Base-by-base conservation (phyloP, 352 stramenopile species). In the Blastocystis sp. region DNA sequence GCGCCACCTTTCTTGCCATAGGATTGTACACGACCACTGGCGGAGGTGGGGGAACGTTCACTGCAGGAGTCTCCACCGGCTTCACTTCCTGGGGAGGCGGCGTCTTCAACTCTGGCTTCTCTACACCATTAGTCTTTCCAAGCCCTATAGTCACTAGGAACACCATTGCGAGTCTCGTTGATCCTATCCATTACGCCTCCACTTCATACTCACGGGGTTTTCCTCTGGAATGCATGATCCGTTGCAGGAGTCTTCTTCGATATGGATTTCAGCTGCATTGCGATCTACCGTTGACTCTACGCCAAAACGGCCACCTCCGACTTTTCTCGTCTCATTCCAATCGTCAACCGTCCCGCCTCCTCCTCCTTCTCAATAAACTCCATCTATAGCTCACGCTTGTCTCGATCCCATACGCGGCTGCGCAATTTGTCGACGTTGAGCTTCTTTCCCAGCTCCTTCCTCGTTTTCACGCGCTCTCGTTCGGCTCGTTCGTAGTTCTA, bases 361-460 rank as follows among this genome's bases (percentile, higher is more conserved):
- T 84, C 74, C 40, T 84, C 74, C 74, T 84, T 84, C 66, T 84
- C 74, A n/a, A 84, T 34, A 56, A 59, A 62, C 23, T 28, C 38
- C 28, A 84, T 21, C 74, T 84, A 84, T 14, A 10, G 19, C 7
- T 69, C 5, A 69, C 28, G 1, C 7, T 2, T 7, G 17, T 7
- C 21, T 38, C 1, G 0, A 45, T 21, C 9, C 19, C 34, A 23
- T 7, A 84, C 74, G 3, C 74, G 53, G 38, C 66, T 52, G 21
- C 60, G 74, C 14, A 84, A 11, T 56, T 84, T 84, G 48, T 84
- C 52, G 11, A 59, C 74, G 45, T 84, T 56, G 17, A 84, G 66
- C 60, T 56, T 84, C 74, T 84, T 84, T 41, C 45, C 53, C 52
- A 84, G 19, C 60, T 84, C 74, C 56, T 84, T 84, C 2, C 74